These are phyloP conservation scores for Tillandsia leiboldiana DNA, from an alignment of 176 grass and related monocot genomes.

Conservation along the genomic window DNA sequence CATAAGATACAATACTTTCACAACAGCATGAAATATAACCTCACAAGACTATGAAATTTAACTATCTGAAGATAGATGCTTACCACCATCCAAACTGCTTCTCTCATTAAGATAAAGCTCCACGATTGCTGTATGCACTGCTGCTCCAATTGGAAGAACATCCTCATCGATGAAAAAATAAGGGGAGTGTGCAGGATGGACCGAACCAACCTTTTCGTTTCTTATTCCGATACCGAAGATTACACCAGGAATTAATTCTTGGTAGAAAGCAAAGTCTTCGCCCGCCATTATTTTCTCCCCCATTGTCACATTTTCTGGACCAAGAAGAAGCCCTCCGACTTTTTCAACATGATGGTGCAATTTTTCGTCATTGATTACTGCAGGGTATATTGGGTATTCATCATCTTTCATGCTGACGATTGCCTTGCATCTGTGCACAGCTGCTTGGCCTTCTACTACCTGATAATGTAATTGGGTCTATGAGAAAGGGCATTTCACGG, in stretches of 20 bases:
- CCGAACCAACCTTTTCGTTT: slow-evolving; percentile 47
- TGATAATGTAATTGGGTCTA: slow-evolving; percentile 13
- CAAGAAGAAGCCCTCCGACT: slow-evolving; percentile 41
- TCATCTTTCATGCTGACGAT: slow-evolving; percentile 19
- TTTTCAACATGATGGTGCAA: slow-evolving; percentile 55
- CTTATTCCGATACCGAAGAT: slow-evolving; percentile 58
- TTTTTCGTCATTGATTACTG: slow-evolving; percentile 61
- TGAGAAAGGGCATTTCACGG: background rate
- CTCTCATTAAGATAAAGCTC: slow-evolving; percentile 44
- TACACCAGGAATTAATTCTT: slow-evolving; percentile 56
- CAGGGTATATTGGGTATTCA: slow-evolving; percentile 54
- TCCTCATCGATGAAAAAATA: slow-evolving; percentile 76
- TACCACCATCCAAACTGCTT: background rate
- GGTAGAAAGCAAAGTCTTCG: slow-evolving; percentile 91
- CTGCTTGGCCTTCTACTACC: slow-evolving; percentile 79
- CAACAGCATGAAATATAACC: too few species aligned
- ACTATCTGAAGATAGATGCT: background rate
- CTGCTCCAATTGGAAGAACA: slow-evolving; percentile 54
- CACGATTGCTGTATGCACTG: slow-evolving; percentile 46
- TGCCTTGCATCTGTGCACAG: slow-evolving; percentile 57
- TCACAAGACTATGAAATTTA: too few species aligned
- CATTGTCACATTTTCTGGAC: slow-evolving; percentile 49
- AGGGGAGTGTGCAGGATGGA: slow-evolving; percentile 49
- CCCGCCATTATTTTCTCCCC: slow-evolving; percentile 83
- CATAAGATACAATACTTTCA: too few species aligned